Evolutionary conservation across 768 basidiomycete genomes (phyloP).

Genomic region (Xanthoconium purpureum): DNA sequence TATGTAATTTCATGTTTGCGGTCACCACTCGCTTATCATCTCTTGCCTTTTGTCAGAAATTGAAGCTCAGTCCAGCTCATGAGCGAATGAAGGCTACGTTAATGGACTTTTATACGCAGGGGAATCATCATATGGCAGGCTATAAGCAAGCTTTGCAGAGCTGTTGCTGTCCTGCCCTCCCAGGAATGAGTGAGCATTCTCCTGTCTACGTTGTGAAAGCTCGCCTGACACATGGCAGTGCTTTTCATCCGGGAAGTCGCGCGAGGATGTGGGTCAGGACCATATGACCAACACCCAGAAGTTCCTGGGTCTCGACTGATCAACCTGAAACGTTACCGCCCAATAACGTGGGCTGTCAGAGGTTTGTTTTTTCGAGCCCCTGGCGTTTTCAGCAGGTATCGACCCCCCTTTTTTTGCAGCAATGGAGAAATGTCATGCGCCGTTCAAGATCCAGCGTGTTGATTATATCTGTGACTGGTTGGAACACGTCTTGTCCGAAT

Average conservation of each 20-base stretch:
- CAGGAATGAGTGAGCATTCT: conserved; percentile 29
- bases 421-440: conserved; percentile 46
- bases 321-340: conserved; percentile 38
- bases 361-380: conserved; percentile 29
- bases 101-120: conserved; percentile 24
- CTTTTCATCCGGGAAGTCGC: conserved; percentile 33
- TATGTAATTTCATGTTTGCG: conserved; percentile 1
- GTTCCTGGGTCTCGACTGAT: conserved; percentile 32
- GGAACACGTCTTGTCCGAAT: conserved; percentile 27
- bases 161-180: conserved; percentile 29
- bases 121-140: conserved; percentile 25
- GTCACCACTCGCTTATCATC: background rate
- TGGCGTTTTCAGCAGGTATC: background rate
- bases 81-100: conserved; percentile 17
- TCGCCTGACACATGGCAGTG: conserved; percentile 20
- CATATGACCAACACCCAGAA: conserved; percentile 25
- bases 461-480: conserved; percentile 42
- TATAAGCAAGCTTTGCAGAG: conserved; percentile 32
- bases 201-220: background rate
- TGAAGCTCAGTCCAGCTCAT: conserved; percentile 26
- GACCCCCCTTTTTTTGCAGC: conserved; percentile 26
- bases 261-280: conserved; percentile 32
- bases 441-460: conserved; percentile 37
- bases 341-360: conserved; percentile 40
- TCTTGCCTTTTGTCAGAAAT: conserved; percentile 11